Evolutionary conservation across 306 rosid species (phyloP).

Genomic region (Trichosanthes cucumerina): DNA sequence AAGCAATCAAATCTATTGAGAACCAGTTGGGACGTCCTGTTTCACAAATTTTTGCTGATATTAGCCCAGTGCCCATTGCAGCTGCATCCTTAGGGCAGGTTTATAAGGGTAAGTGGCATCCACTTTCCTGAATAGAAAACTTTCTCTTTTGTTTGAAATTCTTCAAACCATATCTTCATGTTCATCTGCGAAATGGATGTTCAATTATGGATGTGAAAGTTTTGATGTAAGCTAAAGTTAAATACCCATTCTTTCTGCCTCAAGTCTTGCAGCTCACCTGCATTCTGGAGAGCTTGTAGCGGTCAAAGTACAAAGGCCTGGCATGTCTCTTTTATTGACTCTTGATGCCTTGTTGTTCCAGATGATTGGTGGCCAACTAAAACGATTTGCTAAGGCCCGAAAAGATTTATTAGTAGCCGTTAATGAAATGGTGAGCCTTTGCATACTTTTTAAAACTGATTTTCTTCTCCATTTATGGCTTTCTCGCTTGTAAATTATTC

Average conservation of each 20-base stretch:
- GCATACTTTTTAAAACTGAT: not conserved
- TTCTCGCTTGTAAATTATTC: not conserved
- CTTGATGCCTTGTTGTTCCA: slow-evolving; percentile 93
- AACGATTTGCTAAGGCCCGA: slow-evolving; percentile 83
- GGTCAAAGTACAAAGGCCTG: slow-evolving; percentile 96
- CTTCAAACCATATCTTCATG: not conserved
- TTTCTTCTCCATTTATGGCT: not conserved
- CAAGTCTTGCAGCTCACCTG: slow-evolving; percentile 98
- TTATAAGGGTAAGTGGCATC: slow-evolving; percentile 62
- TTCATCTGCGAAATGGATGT: not conserved
- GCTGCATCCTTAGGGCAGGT: slow-evolving; percentile 98
- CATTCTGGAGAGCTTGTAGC: slow-evolving; percentile 93
- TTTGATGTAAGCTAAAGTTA: slow-evolving; percentile 30
- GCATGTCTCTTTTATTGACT: slow-evolving; percentile 84
- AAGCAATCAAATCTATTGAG: slow-evolving; percentile 75
- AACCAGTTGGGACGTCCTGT: slow-evolving; percentile 57
- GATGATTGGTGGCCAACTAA: slow-evolving; percentile 88
- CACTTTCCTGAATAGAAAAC: not conserved
- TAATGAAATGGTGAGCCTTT: slow-evolving; percentile 74
- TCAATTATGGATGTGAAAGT: slow-evolving; percentile 12
- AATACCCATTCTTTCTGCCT: slow-evolving; percentile 33
- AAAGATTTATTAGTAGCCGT: slow-evolving; percentile 91
- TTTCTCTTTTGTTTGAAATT: not conserved
- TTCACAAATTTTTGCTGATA: slow-evolving; percentile 61
- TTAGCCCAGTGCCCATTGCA: slow-evolving; percentile 72